Conservation (phyloP, 2,329 filamentous ascomycete species). For the Pyrenochaeta sp. region DNA sequence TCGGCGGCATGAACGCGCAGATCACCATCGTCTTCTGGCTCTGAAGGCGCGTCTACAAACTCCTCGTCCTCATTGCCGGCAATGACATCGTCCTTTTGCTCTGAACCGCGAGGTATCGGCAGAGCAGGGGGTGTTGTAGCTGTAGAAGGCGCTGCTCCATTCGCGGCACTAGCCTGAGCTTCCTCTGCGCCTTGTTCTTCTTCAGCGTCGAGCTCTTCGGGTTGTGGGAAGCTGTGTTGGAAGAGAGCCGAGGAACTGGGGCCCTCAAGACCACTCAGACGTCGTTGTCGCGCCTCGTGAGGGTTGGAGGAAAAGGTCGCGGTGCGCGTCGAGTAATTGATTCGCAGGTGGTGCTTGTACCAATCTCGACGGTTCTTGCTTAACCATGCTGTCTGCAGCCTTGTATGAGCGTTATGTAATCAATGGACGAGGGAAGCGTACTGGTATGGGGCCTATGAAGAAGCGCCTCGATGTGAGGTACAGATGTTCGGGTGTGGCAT, state of each 20-base stretch:
- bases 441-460: constrained; percentile 72
- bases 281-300: constrained; percentile 54
- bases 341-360: constrained; percentile 63
- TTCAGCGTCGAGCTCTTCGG: constrained; percentile 44
- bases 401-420: constrained; percentile 19
- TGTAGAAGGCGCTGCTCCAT: constrained; percentile 24
- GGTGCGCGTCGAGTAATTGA: constrained; percentile 54
- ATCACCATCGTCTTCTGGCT: constrained; percentile 38
- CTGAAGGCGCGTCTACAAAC: constrained; percentile 42
- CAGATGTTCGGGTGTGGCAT: constrained; percentile 69
- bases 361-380: constrained; percentile 69
- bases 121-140: constrained; percentile 38
- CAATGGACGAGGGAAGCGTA: constrained; percentile 26
- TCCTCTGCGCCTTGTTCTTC: constrained; percentile 28
- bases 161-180: constrained; percentile 15
- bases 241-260: constrained; percentile 50
- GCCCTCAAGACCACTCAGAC: constrained; percentile 52
- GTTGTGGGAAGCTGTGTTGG: constrained; percentile 54
- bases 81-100: constrained; percentile 31
- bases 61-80: constrained; percentile 26
- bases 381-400: constrained; percentile 64
- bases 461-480: constrained; percentile 68
- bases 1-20: constrained; percentile 27
- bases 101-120: constrained; percentile 37
- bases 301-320: constrained; percentile 63